phyloP scores from a whole-genome alignment of 1,284 basidiomycete species.

The Rhodotorula mucilaginosa region DNA sequence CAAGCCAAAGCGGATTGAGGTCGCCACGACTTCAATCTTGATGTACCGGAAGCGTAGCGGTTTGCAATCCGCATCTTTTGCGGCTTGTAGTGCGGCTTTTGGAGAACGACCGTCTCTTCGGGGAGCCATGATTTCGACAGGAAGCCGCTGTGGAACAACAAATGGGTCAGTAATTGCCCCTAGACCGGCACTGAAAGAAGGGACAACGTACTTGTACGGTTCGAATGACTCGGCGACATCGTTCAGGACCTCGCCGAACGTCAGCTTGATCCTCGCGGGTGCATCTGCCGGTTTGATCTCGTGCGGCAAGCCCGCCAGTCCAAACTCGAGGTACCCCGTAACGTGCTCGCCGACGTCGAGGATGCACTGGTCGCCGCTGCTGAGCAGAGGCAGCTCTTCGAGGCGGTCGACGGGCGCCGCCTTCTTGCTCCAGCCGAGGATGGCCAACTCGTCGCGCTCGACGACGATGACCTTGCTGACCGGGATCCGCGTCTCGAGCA shows the following conservation, averaged over 20 bases:
- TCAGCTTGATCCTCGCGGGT: conserved; percentile 34
- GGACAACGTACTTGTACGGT: conserved; percentile 49
- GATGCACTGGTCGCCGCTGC: conserved; percentile 23
- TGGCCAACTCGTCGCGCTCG: conserved; percentile 21
- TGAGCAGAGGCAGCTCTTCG: conserved; percentile 11
- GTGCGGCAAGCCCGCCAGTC: conserved; percentile 22
- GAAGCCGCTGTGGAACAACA: conserved; percentile 22
- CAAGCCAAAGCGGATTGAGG: conserved; percentile 36
- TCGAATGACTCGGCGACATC: conserved; percentile 41
- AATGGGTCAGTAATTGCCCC: background rate
- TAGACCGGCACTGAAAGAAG: background rate
- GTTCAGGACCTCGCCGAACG: conserved; percentile 39
- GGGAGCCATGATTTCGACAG: conserved; percentile 41
- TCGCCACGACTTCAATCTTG: conserved; percentile 40
- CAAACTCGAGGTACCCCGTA: conserved; percentile 33
- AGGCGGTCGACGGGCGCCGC: conserved; percentile 1
- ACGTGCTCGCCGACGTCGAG: conserved; percentile 31
- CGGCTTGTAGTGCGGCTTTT: background rate
- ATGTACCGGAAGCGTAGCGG: conserved; percentile 42
- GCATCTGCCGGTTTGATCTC: conserved; percentile 34
- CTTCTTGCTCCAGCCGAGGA: conserved; percentile 31
- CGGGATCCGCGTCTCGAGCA: conserved; percentile 9
- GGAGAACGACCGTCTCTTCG: conserved; percentile 35
- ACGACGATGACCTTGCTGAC: conserved; percentile 23
- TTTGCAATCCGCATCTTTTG: conserved; percentile 19